Conservation (phyloP, 495 filamentous ascomycete genomes). For the Neurospora intermedia region DNA sequence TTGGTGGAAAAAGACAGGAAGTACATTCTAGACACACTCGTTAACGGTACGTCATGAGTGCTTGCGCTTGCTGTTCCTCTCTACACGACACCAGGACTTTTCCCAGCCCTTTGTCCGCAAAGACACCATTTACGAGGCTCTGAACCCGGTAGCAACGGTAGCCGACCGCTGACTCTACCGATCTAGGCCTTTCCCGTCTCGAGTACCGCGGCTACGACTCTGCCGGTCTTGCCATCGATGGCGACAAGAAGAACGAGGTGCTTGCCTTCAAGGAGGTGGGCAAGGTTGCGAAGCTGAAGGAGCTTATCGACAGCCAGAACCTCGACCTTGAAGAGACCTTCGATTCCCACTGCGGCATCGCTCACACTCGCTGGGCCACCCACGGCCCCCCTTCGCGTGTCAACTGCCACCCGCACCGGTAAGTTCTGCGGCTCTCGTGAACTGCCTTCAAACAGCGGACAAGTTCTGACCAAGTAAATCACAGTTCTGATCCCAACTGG, state of each 20-base stretch:
- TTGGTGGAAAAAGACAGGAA: slow-evolving; percentile 93
- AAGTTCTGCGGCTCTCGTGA: slow-evolving; percentile 19
- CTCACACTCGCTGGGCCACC: slow-evolving; percentile 97
- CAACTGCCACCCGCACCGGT: slow-evolving; percentile 99
- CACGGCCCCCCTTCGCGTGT: slow-evolving; percentile 85
- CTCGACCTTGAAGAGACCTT: slow-evolving; percentile 84
- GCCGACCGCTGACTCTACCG: slow-evolving; percentile 14
- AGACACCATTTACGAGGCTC: slow-evolving; percentile 4
- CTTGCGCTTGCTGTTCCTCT: slow-evolving; percentile 2
- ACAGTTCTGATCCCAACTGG: slow-evolving; percentile 69
- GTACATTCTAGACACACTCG: slow-evolving; percentile 87
- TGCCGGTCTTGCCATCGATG: slow-evolving; percentile 89
- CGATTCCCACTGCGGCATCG: slow-evolving; percentile 94
- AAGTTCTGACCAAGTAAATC: not conserved
- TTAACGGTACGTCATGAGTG: slow-evolving; percentile 58
- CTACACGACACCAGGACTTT: not conserved
- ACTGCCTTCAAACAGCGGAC: not conserved
- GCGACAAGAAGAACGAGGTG: slow-evolving; percentile 97
- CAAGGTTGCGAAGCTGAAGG: slow-evolving; percentile 92
- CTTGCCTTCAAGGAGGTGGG: slow-evolving; percentile 97
- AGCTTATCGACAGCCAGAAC: slow-evolving; percentile 75
- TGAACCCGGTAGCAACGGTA: slow-evolving; percentile 2
- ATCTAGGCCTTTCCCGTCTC: slow-evolving; percentile 62
- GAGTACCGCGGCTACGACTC: slow-evolving; percentile 98
- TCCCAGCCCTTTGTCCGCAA: slow-evolving; percentile 6